Evolutionary conservation across 805 yeast genomes (phyloP), one percentile per base, ranked within the genome.

Genomic region (Soucietia sequanensis): DNA sequence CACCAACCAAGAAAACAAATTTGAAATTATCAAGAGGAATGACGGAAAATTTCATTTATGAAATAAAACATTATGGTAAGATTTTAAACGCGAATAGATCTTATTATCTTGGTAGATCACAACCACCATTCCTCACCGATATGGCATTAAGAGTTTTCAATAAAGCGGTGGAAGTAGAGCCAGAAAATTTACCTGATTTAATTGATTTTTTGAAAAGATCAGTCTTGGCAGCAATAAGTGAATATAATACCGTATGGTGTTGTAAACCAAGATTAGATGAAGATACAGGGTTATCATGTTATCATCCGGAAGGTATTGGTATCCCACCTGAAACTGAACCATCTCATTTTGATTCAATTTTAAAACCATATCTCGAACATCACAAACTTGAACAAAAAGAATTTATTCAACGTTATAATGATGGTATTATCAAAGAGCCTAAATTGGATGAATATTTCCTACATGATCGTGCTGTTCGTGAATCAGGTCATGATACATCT

Each of bases 241-340:
- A 91, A 58, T 91, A 93, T 52, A 58, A 75, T 31, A 73, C 74
- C 0, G 89, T 91, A 5, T 91, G 99, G 99, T 73, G 73, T 39
- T 50, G 77, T 4, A 48, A 56, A 22, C 97, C 97, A 18, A 72
- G 99, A 42, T 62, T 75, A 17, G 96, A 91, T 54, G 62, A 61
- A 10, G 65, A 48, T 9, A 78, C 96, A 0, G 95, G 95, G 0
- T 67, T 91, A 30, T 89, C 96, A 0, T 78, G 95, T 44, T 91
- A 88, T 56, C 88, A 85, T 50, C 97, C 98, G 0, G 83, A 77
- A 35, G 97, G 97, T 14, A 43, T 75, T 18, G 97, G 98, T n/a
- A 78, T 91, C 27, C 98, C 99, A 4, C 97, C 97, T 5, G 99
- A 91, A 57, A 90, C 97, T 1, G 99, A 91, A 58, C 70, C 89